A percentile compares a stretch with the other conserved stretches of the same genome.
phyloP scores from a whole-genome alignment of 306 rosid species.

The Pueraria montana region DNA sequence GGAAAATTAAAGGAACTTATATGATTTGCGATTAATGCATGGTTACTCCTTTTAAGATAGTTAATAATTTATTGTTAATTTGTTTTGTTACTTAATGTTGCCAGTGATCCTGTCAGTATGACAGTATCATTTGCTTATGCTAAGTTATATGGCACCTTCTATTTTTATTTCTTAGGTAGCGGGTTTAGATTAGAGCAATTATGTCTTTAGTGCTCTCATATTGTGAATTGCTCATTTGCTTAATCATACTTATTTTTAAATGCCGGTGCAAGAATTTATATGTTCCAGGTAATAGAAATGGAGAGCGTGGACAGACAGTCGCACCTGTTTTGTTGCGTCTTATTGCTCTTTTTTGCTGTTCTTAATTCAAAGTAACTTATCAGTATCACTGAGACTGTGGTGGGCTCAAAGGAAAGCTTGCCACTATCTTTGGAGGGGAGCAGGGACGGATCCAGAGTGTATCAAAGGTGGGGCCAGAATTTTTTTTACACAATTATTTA shows the following conservation, averaged over 20 bases:
- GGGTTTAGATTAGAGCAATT: not conserved
- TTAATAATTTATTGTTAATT: not conserved
- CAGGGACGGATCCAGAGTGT: no score
- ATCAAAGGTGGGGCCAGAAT: no score
- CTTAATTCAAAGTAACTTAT: not conserved
- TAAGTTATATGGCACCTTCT: not conserved
- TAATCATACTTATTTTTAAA: not conserved
- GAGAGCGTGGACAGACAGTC: not conserved
- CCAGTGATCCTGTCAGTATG: not conserved
- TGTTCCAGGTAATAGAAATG: not conserved
- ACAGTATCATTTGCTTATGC: not conserved
- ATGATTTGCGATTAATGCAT: slow-evolving; percentile 9
- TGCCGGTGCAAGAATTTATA: not conserved
- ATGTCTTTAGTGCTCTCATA: slow-evolving; percentile 1
- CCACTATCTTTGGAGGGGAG: not conserved
- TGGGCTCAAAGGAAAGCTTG: not conserved
- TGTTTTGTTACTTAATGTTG: not conserved
- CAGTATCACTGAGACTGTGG: not conserved
- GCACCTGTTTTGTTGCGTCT: not conserved
- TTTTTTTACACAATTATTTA: no score
- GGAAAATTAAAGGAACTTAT: not conserved
- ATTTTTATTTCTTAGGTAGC: not conserved
- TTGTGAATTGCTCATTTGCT: not conserved
- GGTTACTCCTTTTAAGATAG: not conserved
- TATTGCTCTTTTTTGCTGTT: not conserved